These are phyloP conservation scores for Mucor indicus DNA, from an alignment of 371 early-diverging fungal genomes.

Conservation along the genomic window DNA sequence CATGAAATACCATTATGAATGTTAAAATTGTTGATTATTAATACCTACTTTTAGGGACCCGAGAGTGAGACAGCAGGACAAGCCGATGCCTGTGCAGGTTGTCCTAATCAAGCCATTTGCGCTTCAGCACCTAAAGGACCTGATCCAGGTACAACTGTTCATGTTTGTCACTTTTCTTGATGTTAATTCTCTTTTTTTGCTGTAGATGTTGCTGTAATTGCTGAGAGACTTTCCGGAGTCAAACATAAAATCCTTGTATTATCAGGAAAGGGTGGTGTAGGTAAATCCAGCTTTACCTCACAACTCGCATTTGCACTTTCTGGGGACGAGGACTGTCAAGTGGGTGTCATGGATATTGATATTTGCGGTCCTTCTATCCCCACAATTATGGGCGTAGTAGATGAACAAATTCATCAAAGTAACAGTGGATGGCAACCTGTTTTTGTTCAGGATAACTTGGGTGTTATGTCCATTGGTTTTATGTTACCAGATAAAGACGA, in stretches of 20 bases:
- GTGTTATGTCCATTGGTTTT: slow-evolving; percentile 96
- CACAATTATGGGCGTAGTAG: slow-evolving; percentile 85
- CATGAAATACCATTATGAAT: background rate
- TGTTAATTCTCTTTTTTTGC: slow-evolving; percentile 1
- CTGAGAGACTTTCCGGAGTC: slow-evolving; percentile 61
- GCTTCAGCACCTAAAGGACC: slow-evolving; percentile 87
- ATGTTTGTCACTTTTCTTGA: background rate
- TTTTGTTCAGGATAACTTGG: slow-evolving; percentile 86
- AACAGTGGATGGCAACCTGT: slow-evolving; percentile 89
- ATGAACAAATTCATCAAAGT: slow-evolving; percentile 84
- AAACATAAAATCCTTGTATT: slow-evolving; percentile 90
- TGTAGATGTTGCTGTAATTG: slow-evolving; percentile 72
- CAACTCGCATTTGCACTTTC: slow-evolving; percentile 81
- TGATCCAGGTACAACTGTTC: slow-evolving; percentile 74
- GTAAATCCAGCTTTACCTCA: slow-evolving; percentile 86
- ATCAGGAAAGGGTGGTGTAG: slow-evolving; percentile 99
- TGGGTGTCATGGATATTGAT: slow-evolving; percentile 98
- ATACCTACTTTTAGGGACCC: slow-evolving; percentile 57
- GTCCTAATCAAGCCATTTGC: slow-evolving; percentile 95
- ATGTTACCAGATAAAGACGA: slow-evolving; percentile 88
- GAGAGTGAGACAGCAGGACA: slow-evolving; percentile 91
- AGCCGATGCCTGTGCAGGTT: slow-evolving; percentile 92
- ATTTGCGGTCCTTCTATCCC: slow-evolving; percentile 99
- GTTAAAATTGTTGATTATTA: slow-evolving; percentile 9
- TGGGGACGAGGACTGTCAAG: slow-evolving; percentile 56